Evolutionary conservation across 768 basidiomycete genomes (phyloP), one percentile per base, ranked within the genome.

Genomic region (Porphyrellus cyaneotinctus): DNA sequence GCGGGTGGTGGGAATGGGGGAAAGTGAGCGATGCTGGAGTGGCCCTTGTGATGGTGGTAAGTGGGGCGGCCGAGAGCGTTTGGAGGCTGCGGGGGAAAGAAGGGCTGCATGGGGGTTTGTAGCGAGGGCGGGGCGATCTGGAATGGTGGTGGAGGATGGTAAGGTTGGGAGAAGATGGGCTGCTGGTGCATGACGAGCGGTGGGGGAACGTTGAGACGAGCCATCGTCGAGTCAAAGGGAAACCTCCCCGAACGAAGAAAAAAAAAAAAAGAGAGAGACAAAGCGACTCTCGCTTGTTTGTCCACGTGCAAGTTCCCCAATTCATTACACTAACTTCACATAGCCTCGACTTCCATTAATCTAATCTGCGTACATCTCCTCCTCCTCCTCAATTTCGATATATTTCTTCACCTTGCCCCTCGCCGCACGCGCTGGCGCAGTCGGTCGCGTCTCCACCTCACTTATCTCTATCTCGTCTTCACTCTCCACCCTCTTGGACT

Each of bases 51-150:
- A 53, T 86, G 84, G 52, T 66, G 63, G 57, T 70, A 72, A 3
- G 70, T 63, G 0, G 83, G 83, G 36, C 81, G 79, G 42, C 67
- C 73, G 2, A 83, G 83, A 1, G 76, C 74, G 24, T 69, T 72
- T 23, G 79, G 78, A 6, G 76, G 77, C 32, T 73, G 76, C 1
- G 70, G 73, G 31, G 74, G 71, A 55, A 87, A 87, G 70, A 83
- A 86, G 22, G 80, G 66, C 63, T 89, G 88, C 75, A 89, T 82
- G 41, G 87, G 88, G 5, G 86, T 88, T 64, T 86, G 87, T 46
- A 88, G 70, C 43, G 79, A 58, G 51, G 71, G 65, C 36, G 53
- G 76, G 51, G 60, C 69, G 56, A 74, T 68, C 31, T 79, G 79
- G 56, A 78, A 80, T 0, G 59, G 64, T 1, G 77, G 66, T 3